Evolutionary conservation across 192 early-diverging fungal species (phyloP).

Genomic region (Coemansia sp.): DNA sequence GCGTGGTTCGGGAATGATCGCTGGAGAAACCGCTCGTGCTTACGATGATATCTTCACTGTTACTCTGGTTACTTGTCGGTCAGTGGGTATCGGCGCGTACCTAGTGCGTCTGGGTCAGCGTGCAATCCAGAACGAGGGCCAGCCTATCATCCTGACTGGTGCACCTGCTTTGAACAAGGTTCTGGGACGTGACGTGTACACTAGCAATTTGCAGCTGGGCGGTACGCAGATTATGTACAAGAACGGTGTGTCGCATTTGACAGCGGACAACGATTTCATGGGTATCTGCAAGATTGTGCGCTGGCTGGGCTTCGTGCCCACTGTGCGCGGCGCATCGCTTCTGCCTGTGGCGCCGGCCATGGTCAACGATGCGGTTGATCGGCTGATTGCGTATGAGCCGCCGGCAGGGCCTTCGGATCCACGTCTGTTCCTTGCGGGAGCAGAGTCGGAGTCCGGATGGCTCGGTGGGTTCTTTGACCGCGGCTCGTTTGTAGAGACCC

Average conservation of each 20-base stretch:
- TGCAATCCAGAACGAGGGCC: constrained; percentile 95
- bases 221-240: constrained; percentile 99
- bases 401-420: constrained; percentile 89
- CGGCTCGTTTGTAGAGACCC: constrained; percentile 93
- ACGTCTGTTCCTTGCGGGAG: constrained; percentile 84
- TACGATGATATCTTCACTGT: constrained; percentile 98
- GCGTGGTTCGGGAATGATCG: constrained; percentile 95
- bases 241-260: constrained; percentile 98
- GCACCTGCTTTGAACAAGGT: constrained; percentile 98
- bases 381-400: constrained; percentile 81
- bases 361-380: constrained; percentile 73
- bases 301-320: constrained; percentile 94
- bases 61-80: constrained; percentile 95
- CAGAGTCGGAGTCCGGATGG: constrained; percentile 66
- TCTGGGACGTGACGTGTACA: constrained; percentile 95
- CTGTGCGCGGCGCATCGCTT: constrained; percentile 63
- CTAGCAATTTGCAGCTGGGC: constrained; percentile 96
- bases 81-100: constrained; percentile 99
- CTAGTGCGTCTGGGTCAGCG: constrained; percentile 98
- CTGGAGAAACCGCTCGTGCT: constrained; percentile 91
- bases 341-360: constrained; percentile 62
- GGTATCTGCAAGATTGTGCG: constrained; percentile 90
- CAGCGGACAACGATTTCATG: constrained; percentile 91
- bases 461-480: constrained; percentile 95
- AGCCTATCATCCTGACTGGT: constrained; percentile 98